Percentiles rank a stretch among this genome's conserved stretches.
Conservation (phyloP, 129 eudicot genomes). For the Logfia minima region DNA sequence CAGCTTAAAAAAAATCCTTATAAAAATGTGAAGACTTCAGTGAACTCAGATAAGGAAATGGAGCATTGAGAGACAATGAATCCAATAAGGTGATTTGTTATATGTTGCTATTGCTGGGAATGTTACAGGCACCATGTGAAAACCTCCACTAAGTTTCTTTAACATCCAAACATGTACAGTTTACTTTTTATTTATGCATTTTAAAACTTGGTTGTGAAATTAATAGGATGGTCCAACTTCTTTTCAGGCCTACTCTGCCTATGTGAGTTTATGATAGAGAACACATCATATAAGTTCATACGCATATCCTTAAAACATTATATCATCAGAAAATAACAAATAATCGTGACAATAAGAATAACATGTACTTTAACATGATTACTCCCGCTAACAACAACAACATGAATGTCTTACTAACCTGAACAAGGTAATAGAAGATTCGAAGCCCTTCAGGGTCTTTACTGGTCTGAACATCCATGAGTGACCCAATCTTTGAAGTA, state of each 20-base stretch:
- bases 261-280: neutral
- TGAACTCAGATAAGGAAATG: neutral
- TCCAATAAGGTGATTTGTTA: neutral
- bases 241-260: neutral
- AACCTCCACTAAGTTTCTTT: neutral
- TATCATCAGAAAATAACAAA: conserved; percentile 7
- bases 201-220: neutral
- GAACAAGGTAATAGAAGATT: conserved; percentile 96
- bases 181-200: neutral
- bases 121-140: neutral
- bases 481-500: conserved; percentile 98
- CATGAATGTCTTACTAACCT: conserved; percentile 45
- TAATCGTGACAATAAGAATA: neutral
- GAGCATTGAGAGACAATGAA: neutral
- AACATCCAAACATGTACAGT: neutral
- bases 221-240: neutral
- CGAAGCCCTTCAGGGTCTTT: conserved; percentile 99
- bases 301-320: neutral
- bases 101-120: neutral
- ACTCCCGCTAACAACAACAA: neutral
- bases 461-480: conserved; percentile 96
- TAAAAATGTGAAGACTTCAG: neutral
- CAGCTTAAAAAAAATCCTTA: neutral
- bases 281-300: neutral
- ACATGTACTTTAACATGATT: neutral